Evolutionary conservation across 1,284 basidiomycete species (phyloP).

Genomic region (Trichosporon faecale): DNA sequence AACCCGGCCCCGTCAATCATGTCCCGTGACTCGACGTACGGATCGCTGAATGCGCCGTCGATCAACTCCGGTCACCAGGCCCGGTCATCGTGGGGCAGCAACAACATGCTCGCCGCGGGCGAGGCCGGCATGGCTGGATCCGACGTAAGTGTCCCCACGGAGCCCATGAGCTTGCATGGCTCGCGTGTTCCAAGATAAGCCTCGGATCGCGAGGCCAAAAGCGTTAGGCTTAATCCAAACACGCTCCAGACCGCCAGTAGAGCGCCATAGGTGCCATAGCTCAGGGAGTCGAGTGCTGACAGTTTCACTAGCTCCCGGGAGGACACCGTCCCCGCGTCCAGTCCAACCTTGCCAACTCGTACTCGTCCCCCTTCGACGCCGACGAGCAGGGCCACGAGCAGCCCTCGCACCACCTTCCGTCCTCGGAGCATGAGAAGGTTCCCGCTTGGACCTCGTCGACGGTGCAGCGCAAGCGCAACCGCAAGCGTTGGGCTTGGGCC

Average conservation of each 20-base stretch:
- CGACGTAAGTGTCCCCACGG: constrained; percentile 26
- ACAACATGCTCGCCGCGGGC: constrained; percentile 29
- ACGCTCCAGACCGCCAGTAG: not conserved
- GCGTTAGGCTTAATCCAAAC: constrained; percentile 11
- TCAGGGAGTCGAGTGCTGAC: constrained; percentile 5
- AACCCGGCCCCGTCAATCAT: constrained; percentile 39
- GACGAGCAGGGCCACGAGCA: constrained; percentile 41
- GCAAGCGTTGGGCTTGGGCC: constrained; percentile 40
- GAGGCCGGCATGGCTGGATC: constrained; percentile 29
- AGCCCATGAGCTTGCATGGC: not conserved
- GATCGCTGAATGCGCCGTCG: constrained; percentile 21
- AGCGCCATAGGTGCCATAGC: not conserved
- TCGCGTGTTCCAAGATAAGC: not conserved
- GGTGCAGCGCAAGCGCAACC: constrained; percentile 26
- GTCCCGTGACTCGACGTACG: constrained; percentile 43
- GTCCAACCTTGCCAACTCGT: constrained; percentile 34
- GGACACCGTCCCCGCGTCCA: constrained; percentile 26
- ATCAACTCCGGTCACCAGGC: constrained; percentile 7
- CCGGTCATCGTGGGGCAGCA: constrained; percentile 24
- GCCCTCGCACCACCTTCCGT: constrained; percentile 28
- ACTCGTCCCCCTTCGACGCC: constrained; percentile 34
- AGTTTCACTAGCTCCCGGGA: constrained; percentile 2
- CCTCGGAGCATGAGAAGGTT: constrained; percentile 35
- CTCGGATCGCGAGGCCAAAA: not conserved
- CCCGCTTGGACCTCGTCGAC: constrained; percentile 34